A percentile compares a stretch with the other conserved stretches of the same genome.
phyloP scores from a whole-genome alignment of 2,329 filamentous ascomycete species.

The Clathrospora elynae region DNA sequence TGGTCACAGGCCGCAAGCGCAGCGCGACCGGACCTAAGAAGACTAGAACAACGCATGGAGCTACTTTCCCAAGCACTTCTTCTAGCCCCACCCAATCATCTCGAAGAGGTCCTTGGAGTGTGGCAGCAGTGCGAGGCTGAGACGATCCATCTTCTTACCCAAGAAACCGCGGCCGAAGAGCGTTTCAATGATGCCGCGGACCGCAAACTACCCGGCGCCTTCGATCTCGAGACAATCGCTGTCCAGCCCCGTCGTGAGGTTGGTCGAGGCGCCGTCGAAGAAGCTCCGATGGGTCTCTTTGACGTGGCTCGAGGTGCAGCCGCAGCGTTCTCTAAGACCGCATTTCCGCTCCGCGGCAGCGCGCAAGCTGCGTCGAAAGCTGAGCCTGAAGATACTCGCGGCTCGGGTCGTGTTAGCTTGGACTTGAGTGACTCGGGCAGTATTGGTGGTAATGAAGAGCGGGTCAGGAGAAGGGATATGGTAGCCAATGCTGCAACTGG shows the following conservation, averaged over 20 bases:
- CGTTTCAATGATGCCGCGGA: slow-evolving; percentile 72
- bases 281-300: slow-evolving; percentile 60
- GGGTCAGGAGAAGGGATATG: slow-evolving; percentile 73
- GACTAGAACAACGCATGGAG: slow-evolving; percentile 80
- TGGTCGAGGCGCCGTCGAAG: slow-evolving; percentile 51
- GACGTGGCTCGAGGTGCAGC: slow-evolving; percentile 58
- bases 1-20: slow-evolving; percentile 51
- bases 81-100: slow-evolving; percentile 69
- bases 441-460: slow-evolving; percentile 41
- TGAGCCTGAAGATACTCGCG: slow-evolving; percentile 4
- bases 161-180: slow-evolving; percentile 70
- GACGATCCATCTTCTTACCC: slow-evolving; percentile 67
- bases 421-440: slow-evolving; percentile 48
- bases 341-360: slow-evolving; percentile 51
- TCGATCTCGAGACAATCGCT: slow-evolving; percentile 43
- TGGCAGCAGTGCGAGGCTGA: slow-evolving; percentile 81
- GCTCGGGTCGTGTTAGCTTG: slow-evolving; percentile 33
- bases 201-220: slow-evolving; percentile 56
- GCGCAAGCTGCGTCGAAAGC: slow-evolving; percentile 17
- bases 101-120: slow-evolving; percentile 75
- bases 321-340: slow-evolving; percentile 53
- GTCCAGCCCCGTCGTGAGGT: slow-evolving; percentile 51
- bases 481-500: slow-evolving; percentile 68
- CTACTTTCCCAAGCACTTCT: slow-evolving; percentile 76
- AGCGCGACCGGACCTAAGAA: slow-evolving; percentile 62